These are phyloP conservation scores for Tuber aestivum DNA, from an alignment of 495 filamentous ascomycete species.

Conservation along the genomic window DNA sequence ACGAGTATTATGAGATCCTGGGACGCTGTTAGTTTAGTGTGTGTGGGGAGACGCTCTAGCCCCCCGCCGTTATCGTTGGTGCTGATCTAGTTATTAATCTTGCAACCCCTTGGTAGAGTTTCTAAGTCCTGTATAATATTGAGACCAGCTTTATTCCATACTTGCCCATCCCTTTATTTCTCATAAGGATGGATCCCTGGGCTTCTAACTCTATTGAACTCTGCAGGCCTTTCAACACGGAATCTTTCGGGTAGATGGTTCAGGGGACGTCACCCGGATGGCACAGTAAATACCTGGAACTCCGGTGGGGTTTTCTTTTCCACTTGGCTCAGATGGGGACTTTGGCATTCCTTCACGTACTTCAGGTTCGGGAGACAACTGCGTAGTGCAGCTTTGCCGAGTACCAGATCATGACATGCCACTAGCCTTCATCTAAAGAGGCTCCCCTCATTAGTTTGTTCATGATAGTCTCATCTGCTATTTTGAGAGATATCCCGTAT, in stretches of 20 bases:
- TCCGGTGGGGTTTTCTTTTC: neutral
- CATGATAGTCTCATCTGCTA: neutral
- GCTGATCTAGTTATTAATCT: neutral
- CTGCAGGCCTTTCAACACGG: neutral
- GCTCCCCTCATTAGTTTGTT: neutral
- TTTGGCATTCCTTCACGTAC: neutral
- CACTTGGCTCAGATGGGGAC: neutral
- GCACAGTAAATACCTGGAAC: neutral
- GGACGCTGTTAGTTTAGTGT: neutral
- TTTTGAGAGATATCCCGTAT: neutral
- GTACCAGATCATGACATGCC: neutral
- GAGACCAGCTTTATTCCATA: neutral
- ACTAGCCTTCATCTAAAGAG: neutral
- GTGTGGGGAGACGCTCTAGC: neutral
- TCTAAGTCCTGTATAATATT: neutral
- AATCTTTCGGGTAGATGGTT: neutral
- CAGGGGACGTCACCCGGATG: neutral
- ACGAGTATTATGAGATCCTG: neutral
- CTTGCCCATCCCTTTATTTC: neutral
- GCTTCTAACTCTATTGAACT: neutral
- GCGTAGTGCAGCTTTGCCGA: neutral
- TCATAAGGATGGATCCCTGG: neutral
- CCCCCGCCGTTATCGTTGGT: neutral
- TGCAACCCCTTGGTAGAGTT: neutral
- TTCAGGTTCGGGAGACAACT: neutral